phyloP scores from a whole-genome alignment of 768 basidiomycete species.

The Naganishia randhawae region DNA sequence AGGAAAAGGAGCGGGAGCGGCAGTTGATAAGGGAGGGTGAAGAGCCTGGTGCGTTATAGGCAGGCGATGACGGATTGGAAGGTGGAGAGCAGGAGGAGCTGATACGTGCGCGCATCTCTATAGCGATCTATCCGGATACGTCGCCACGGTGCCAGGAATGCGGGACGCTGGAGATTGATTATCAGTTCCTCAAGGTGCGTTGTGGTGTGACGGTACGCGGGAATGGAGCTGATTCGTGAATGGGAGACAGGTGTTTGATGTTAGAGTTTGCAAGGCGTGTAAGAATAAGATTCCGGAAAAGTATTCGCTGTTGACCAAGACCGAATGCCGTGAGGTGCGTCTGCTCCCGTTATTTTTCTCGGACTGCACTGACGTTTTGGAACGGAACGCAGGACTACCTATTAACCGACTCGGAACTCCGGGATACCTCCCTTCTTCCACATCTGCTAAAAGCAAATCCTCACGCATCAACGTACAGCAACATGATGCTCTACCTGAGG shows the following conservation, averaged over 20 bases:
- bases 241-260: slow-evolving; percentile 70
- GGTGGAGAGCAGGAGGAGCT: background rate
- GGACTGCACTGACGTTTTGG: background rate
- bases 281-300: slow-evolving; percentile 85
- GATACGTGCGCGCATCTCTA: background rate
- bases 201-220: too few species aligned
- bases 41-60: slow-evolving; percentile 43
- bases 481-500: slow-evolving; percentile 98
- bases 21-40: slow-evolving; percentile 62
- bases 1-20: slow-evolving; percentile 76
- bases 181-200: slow-evolving; percentile 61
- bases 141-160: slow-evolving; percentile 80
- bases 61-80: background rate
- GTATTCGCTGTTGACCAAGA: slow-evolving; percentile 93
- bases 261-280: slow-evolving; percentile 81
- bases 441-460: slow-evolving; percentile 92
- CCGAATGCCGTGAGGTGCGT: slow-evolving; percentile 89
- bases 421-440: slow-evolving; percentile 84
- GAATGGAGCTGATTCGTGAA: too few species aligned
- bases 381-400: slow-evolving; percentile 66
- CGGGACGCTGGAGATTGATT: slow-evolving; percentile 81
- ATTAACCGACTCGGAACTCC: slow-evolving; percentile 86
- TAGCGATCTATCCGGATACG: slow-evolving; percentile 75
- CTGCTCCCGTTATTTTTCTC: background rate
- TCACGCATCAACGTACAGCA: slow-evolving; percentile 88